Base-by-base conservation (phyloP, 1,284 basidiomycete species). In the Sanghuangporus baumii region DNA sequence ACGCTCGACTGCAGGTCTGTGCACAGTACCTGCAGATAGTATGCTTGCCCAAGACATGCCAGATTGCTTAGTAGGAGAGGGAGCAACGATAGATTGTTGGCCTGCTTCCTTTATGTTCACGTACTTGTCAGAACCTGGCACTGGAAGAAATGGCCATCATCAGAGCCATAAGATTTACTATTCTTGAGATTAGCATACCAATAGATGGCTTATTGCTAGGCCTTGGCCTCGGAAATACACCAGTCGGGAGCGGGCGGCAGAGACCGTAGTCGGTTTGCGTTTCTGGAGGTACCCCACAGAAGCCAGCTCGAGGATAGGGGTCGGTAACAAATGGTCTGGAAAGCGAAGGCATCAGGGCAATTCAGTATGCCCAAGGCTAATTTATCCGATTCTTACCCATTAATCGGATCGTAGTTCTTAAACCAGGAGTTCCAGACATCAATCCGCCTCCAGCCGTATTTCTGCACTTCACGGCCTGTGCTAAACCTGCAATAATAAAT, bases 401-500 rank as follows among this genome's bases (percentile, higher is more conserved):
- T 79, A 1, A 69, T 71, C 0, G 75, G 75, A 1, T 67, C 71
- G 81, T 80, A 88, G 1, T 69, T 71, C 2, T 72, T 71, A 74
- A 88, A 88, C 86, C 86, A 89, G 5, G 67, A 62, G 2, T 79
- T 75, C 38, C 79, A 69, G 6, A 88, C 75, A 46, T 81, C 72
- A 47, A 86, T 76, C 3, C 79, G 75, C 65, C 85, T 86, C 88
- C 88, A 89, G 3, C 88, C 78, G n/a, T 73, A 64, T 67, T 82
- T 82, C 70, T 81, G 73, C 3, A 81, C 74, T 20, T 74, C 70
- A 23, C 80, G 71, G 0, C 75, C 79, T 0, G 74, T 79, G 43
- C 66, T 74, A 67, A 83, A 80, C 0, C 74, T 71, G 63, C 80
- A 84, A 61, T 82, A 82, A 67, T 82, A 89, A 3, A 89, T 77